Base-by-base conservation (phyloP, 2,329 filamentous ascomycete genomes). In the Nannizzia gypsea region DNA sequence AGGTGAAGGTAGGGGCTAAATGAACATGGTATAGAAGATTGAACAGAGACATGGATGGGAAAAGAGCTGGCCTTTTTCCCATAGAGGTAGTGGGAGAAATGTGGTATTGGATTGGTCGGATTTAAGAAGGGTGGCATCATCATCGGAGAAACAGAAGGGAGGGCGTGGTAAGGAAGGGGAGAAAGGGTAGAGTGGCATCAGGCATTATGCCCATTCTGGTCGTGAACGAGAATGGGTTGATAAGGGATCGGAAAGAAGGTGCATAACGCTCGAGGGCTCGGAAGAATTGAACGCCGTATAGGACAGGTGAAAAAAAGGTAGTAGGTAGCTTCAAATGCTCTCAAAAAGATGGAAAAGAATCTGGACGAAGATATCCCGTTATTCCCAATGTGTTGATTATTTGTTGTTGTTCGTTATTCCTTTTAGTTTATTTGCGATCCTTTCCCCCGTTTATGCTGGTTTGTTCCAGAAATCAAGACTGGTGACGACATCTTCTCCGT, bases 381-480 rank as follows among this genome's bases (percentile, higher is more conserved):
- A 54, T 17, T 54, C 50, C 50, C 28, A 36, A 17, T 31, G 50
- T 52, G 22, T 28, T 38, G 56, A 38, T 57, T 50, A 40, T 31
- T 31, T 42, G 38, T 42, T 42, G 31, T 36, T 36, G 9, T 36
- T 36, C 31, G 31, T 36, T 36, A 36, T 42, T 42, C 38, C 38
- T 42, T 34, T 34, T 42, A n/a, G 31, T 46, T 15, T n/a, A 38
- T 42, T 57, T 58, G 34, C 55, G 61, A 61, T 59, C 57, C 50
- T 58, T 54, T 34, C 15, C 5, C 38, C 26, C 50, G 26, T 54
- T 54, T 54, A 54, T 54, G 54, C 38, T 24, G 65, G 59, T 64
- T 78, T 85, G 77, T 85, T 89, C 92, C 92, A 99, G 78, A 99
- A 99, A 76, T 99, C 93, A 70, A 99, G 83, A 63, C 90, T 90